phyloP scores from a whole-genome alignment of 495 filamentous ascomycete genomes.

The Pyrenula aspistea region DNA sequence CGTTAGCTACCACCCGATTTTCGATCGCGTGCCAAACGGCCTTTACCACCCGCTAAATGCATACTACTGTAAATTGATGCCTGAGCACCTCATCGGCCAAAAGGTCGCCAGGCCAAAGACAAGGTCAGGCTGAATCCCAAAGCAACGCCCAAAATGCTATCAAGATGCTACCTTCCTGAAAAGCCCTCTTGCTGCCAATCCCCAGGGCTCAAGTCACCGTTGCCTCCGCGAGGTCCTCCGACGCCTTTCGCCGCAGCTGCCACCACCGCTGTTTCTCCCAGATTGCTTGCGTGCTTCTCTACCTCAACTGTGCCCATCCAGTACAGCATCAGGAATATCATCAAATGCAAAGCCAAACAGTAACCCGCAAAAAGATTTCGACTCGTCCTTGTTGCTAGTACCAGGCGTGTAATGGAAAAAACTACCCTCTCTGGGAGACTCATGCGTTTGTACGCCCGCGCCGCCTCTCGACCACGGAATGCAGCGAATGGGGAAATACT shows the following conservation, averaged over 20 bases:
- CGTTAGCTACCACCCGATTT: not conserved
- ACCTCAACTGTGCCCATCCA: constrained; percentile 60
- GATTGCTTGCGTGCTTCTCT: constrained; percentile 35
- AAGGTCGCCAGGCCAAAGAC: not conserved
- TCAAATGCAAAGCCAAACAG: constrained; percentile 74
- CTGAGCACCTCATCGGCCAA: not conserved
- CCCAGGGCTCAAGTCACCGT: constrained; percentile 33
- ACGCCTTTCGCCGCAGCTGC: constrained; percentile 24
- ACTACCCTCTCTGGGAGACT: constrained; percentile 79
- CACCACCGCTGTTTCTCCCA: constrained; percentile 25
- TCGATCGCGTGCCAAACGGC: no score
- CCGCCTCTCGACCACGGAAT: constrained; percentile 83
- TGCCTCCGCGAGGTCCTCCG: constrained; percentile 20
- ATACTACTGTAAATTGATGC: no score
- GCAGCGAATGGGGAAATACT: constrained; percentile 92
- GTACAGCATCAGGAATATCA: constrained; percentile 79
- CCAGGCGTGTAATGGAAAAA: constrained; percentile 81
- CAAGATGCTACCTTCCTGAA: not conserved
- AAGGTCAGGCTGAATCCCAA: not conserved
- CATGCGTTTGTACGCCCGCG: constrained; percentile 92
- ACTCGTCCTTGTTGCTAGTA: constrained; percentile 80
- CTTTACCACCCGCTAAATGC: no score
- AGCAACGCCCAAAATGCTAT: not conserved
- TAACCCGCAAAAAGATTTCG: constrained; percentile 94
- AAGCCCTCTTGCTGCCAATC: constrained; percentile 56